Base-by-base conservation (phyloP, 192 early-diverging fungal species). In the Rhizoclosmatium sp. region DNA sequence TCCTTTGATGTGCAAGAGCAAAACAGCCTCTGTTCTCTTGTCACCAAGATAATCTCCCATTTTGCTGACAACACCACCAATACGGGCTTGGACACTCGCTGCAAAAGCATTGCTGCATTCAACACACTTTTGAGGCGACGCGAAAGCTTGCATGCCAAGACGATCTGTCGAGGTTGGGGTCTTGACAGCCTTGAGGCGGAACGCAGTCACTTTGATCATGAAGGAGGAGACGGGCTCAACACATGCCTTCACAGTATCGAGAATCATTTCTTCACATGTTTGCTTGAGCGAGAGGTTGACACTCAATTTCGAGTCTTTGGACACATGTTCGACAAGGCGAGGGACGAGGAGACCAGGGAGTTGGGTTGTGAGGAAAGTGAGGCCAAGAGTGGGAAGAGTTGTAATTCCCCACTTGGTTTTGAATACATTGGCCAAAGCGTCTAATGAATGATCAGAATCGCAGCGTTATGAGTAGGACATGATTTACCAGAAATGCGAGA, bases 251-350 rank as follows among this genome's bases (percentile, higher is more conserved):
- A 90, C 87, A 64, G 87, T 89, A 44, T 93, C 89, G 41, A 91
- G 65, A 71, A 94, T 94, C 75, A 94, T 93, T 7, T 90, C 90
- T 79, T 95, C 94, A 69, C 93, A 95, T 10, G 90, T 87, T 3
- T 81, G 82, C 76, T 93, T 93, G 45, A 95, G 78, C 54, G 92
- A 89, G 44, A 82, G 64, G 70, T 94, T 92, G 9, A 95, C 89
- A 69, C 72, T 48, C 7, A 64, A 16, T 23, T 64, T 60, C 21
- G 39, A 21, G 59, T 75, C 72, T 92, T 48, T 60, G 42, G 21
- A 23, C 2, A 64, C 87, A 65, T 88, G 87, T 58, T 88, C 85
- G 1, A 89, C 80, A 31, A 91, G 72, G 2, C 70, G 69, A 9
- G 78, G 87, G 84, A 46, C 84, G 83, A 49, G 85, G 31, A 75